Evolutionary conservation across 73 alveolate species (phyloP), one percentile per base, ranked within the genome.

Genomic region (Paramecium sexaurelia): DNA sequence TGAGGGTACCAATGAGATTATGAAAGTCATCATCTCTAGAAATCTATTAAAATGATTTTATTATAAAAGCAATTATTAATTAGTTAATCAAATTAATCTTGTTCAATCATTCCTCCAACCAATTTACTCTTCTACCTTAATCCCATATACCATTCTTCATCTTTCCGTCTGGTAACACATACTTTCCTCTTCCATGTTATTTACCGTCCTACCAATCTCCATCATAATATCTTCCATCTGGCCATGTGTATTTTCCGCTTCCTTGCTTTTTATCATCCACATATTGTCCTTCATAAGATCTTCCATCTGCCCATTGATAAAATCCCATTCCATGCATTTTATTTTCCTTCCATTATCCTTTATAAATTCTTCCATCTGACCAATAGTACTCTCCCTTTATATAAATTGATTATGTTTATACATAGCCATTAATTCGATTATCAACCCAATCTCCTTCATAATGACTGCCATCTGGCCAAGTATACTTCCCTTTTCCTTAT

Each of bases 1-100:
- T 1, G 99, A 96, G 84, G 99, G 99, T 15, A 96, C 99, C 1
- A 95, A 96, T 75, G 99, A 96, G 88, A 92, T 96, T 39, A 96
- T 96, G 99, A 92, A 95, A 88, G 96, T 92, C 27, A 95, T 96
- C 32, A 95, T 96, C 68, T 85, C 97, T 7, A 93, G 99, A 71
- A 56, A 88, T 20, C 51, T 96, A 39, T 82, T 96, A 19, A 87
- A 91, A 55, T 51, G 67, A 51, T 51, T n/a, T 51, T 17, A 51
- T 51, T 17, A 51, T 51, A 51, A 5, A 51, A 51, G 17, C 67
- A 51, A 51, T 51, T 51, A 51, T 51, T 51, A 51, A 51, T 51
- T 51, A 51, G 29, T 51, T 61, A 26, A 61, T 61, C 43, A 45
- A 61, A 61, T 61, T 19, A 22, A 19, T 61, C 67, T 17, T 17